These are phyloP conservation scores for Colletotrichum sp. DNA, from an alignment of 2,329 filamentous ascomycete species.

Conservation along the genomic window DNA sequence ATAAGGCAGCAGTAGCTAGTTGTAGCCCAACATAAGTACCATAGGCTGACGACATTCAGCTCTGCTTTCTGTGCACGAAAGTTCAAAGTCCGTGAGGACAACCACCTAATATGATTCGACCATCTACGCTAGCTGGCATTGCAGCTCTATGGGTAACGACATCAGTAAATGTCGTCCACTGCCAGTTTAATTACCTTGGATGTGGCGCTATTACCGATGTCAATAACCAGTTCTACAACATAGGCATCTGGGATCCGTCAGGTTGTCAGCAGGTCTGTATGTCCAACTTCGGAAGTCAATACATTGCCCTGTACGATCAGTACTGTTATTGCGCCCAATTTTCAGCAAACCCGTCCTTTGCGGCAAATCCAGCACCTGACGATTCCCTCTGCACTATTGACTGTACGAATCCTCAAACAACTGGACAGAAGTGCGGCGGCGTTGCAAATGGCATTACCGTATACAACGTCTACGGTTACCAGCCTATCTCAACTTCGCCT, in stretches of 20 bases:
- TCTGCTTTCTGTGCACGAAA: background rate
- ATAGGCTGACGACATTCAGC: background rate
- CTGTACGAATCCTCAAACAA: background rate
- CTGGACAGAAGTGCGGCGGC: background rate
- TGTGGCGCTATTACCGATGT: background rate
- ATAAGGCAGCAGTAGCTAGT: background rate
- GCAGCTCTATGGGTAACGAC: background rate
- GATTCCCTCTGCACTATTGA: background rate
- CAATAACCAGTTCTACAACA: no score
- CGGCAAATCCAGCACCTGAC: background rate
- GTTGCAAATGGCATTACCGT: background rate
- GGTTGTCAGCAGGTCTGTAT: no score
- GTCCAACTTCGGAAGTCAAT: accelerated
- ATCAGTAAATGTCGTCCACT: background rate
- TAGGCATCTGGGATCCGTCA: no score
- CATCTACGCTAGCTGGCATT: background rate
- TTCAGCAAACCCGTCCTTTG: background rate
- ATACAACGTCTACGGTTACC: background rate
- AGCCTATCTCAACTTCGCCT: background rate
- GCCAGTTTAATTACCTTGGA: background rate
- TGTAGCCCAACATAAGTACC: background rate
- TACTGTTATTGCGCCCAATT: background rate
- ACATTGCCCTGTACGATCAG: background rate
- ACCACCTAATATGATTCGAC: background rate
- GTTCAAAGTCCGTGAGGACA: background rate